Percentiles rank a stretch among this genome's conserved stretches.
phyloP scores from a whole-genome alignment of 352 stramenopile genomes.

The Globisporangium takayamanum region DNA sequence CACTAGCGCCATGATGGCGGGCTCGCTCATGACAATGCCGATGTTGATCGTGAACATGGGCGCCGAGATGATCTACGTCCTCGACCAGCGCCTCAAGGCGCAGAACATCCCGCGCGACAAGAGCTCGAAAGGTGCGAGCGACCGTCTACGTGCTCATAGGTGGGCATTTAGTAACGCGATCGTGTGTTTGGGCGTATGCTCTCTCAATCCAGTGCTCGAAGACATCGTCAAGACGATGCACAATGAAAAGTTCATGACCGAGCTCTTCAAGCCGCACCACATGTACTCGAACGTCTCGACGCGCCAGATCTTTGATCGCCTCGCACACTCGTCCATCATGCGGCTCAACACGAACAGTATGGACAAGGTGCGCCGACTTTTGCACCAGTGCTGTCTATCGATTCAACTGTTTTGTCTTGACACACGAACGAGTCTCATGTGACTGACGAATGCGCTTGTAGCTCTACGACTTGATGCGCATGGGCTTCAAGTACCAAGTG shows the following conservation, averaged over 20 bases:
- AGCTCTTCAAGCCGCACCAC: slow-evolving; percentile 90
- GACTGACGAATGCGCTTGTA: background rate
- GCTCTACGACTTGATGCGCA: slow-evolving; percentile 93
- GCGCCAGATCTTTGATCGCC: slow-evolving; percentile 87
- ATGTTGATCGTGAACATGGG: slow-evolving; percentile 93
- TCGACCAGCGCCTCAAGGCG: slow-evolving; percentile 89
- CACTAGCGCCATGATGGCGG: slow-evolving; percentile 25
- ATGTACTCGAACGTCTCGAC: slow-evolving; percentile 89
- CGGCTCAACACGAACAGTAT: slow-evolving; percentile 91
- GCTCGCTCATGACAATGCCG: slow-evolving; percentile 84
- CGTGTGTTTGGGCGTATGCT: background rate
- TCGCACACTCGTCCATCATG: slow-evolving; percentile 94
- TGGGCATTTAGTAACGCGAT: background rate
- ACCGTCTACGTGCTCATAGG: background rate
- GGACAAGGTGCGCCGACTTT: slow-evolving; percentile 63
- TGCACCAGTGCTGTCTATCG: background rate
- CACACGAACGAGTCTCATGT: background rate
- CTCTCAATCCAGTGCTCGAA: slow-evolving; percentile 57
- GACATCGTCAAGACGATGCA: slow-evolving; percentile 93
- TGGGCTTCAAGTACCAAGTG: slow-evolving; percentile 94
- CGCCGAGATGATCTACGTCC: slow-evolving; percentile 92
- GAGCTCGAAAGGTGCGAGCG: slow-evolving; percentile 57
- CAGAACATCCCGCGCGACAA: slow-evolving; percentile 89
- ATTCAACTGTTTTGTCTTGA: background rate
- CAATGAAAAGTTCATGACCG: slow-evolving; percentile 86